Evolutionary conservation across 352 stramenopile species (phyloP).

Genomic region (Blastocystis sp.): DNA sequence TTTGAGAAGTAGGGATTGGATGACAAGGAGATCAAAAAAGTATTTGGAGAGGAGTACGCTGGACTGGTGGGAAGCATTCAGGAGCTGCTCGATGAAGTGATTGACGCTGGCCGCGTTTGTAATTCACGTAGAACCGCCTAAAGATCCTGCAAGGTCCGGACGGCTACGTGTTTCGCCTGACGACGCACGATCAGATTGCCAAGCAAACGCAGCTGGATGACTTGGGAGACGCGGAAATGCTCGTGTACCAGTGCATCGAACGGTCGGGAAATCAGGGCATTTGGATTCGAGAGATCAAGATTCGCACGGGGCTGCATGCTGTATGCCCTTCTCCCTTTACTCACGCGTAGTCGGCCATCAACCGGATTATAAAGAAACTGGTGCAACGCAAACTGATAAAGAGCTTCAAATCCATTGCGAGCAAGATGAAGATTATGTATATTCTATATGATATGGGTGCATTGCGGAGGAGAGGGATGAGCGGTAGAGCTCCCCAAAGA

Average conservation of each 20-base stretch:
- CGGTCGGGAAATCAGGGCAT: constrained; percentile 92
- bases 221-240: constrained; percentile 70
- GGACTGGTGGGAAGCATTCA: constrained; percentile 82
- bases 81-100: constrained; percentile 79
- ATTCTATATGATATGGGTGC: constrained; percentile 89
- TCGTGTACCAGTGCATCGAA: constrained; percentile 90
- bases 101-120: background rate
- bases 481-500: constrained; percentile 87
- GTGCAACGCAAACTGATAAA: constrained; percentile 94
- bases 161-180: constrained; percentile 81
- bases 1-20: constrained; percentile 51
- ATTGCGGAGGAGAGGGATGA: background rate
- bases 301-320: constrained; percentile 89
- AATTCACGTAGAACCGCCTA: constrained; percentile 46
- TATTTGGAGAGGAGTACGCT: constrained; percentile 81
- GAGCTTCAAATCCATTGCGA: constrained; percentile 95
- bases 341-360: constrained; percentile 84
- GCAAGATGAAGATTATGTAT: constrained; percentile 99
- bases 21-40: constrained; percentile 77
- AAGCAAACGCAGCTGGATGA: constrained; percentile 47
- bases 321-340: constrained; percentile 72
- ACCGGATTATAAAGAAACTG: constrained; percentile 93
- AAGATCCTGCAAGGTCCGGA: constrained; percentile 52
- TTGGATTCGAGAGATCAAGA: constrained; percentile 96
- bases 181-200: constrained; percentile 64